Percentiles rank a stretch among this genome's conserved stretches.
Evolutionary conservation across 345 rosid species (phyloP).

Genomic region (Euphorbia tirucalli): DNA sequence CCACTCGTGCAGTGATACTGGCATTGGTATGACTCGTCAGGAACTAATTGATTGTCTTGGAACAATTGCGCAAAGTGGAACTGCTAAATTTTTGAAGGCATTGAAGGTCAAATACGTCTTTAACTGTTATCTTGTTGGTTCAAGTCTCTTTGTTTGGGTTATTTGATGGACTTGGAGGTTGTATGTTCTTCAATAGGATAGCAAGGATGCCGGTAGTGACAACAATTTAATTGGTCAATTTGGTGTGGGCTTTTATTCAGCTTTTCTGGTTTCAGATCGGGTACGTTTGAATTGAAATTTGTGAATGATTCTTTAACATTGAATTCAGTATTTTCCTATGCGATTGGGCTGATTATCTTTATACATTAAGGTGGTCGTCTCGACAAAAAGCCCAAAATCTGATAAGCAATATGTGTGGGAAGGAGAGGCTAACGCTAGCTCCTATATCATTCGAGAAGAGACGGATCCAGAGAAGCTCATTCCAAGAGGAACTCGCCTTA

Average conservation of each 20-base stretch:
- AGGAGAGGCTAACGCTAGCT: conserved; percentile 90
- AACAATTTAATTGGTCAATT: conserved; percentile 94
- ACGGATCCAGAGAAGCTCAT: conserved; percentile 70
- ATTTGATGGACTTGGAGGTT: conserved; percentile 17
- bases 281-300: conserved; percentile 32
- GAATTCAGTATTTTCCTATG: conserved; percentile 6
- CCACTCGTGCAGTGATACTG: conserved; percentile 63
- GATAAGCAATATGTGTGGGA: conserved; percentile 94
- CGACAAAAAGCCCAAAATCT: conserved; percentile 89
- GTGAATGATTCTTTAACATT: neutral
- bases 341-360: neutral
- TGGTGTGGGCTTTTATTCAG: conserved; percentile 97
- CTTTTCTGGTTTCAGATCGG: conserved; percentile 86
- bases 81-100: conserved; percentile 91
- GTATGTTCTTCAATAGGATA: conserved; percentile 55
- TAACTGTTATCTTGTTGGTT: neutral
- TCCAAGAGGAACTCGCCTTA: conserved; percentile 86
- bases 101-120: conserved; percentile 53
- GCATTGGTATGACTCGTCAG: conserved; percentile 95
- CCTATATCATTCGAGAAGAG: conserved; percentile 77
- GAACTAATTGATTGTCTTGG: conserved; percentile 95
- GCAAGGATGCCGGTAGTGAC: conserved; percentile 76
- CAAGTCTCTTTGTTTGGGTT: neutral
- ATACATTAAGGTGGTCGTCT: conserved; percentile 62
- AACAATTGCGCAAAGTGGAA: conserved; percentile 98